Evolutionary conservation across 1,139 yeast species (phyloP), one percentile per base, ranked within the genome.

Genomic region (Sugiyamaella grinbergsii): DNA sequence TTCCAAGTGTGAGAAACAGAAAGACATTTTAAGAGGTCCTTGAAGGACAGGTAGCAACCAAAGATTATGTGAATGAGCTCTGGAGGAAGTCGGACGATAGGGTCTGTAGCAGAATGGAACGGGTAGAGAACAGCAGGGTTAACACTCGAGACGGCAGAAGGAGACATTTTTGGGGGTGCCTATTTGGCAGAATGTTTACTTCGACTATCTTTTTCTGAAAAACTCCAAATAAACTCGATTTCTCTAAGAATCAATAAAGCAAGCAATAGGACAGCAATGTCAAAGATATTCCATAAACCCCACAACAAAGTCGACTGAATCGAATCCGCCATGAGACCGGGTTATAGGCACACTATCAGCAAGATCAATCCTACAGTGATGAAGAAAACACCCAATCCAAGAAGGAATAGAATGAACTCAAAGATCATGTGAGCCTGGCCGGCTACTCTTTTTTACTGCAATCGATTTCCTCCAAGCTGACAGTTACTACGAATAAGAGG

Each of bases 1-100:
- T 32, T 28, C 46, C 46, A 42, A 28, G 36, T 28, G 7, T 32
- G 16, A 10, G 39, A 32, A 4, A 42, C 46, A 3, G 46, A 7
- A 18, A 28, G 23, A n/a, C 46, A 42, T 22, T 6, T 32, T 1
- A 42, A 13, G 7, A 32, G 23, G 22, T 29, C 36, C 23, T 24
- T 15, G 24, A 42, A 42, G 4, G 46, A 22, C 8, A 42, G 22
- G 20, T 20, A 42, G 5, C n/a, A 10, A 2, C 13, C 22, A 33
- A 42, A 42, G 10, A 42, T 42, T 23, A 31, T 31, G 2, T n/a
- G n/a, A 10, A 42, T 29, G 15, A 42, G n/a, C 15, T 42, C 46
- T 18, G 36, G 31, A 22, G 46, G 46, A 8, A 42, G 18, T 5
- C n/a, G 16, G 7, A n/a, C 8, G 16, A 42, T 2, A n/a, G 46